A percentile compares a stretch with the other conserved stretches of the same genome.
These are phyloP conservation scores for Aureobasidium sp. DNA, from an alignment of 2,329 filamentous ascomycete species.

Conservation along the genomic window DNA sequence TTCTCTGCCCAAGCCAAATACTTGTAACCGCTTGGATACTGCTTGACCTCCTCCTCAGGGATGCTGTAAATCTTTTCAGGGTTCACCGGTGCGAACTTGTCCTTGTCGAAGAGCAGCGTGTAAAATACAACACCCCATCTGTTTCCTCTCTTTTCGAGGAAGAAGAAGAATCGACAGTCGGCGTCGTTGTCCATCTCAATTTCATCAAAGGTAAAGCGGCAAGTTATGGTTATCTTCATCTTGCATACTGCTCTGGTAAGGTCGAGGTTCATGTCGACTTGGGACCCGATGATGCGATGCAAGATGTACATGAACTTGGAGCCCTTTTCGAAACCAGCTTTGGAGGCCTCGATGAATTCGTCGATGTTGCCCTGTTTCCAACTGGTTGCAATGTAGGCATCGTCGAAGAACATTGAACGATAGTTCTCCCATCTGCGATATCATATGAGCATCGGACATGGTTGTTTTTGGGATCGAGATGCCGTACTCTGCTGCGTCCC, in stretches of 20 bases:
- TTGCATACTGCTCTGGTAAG: conserved; percentile 14
- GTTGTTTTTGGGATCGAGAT: background rate
- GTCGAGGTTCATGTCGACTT: conserved; percentile 13
- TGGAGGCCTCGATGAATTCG: conserved; percentile 13
- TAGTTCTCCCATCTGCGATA: conserved; percentile 2
- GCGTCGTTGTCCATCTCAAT: conserved; percentile 17
- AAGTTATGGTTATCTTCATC: conserved; percentile 17
- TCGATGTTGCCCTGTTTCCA: conserved; percentile 14
- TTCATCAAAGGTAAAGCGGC: conserved; percentile 16
- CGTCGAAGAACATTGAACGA: conserved; percentile 11
- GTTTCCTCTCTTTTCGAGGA: conserved; percentile 13
- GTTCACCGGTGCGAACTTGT: conserved; percentile 20
- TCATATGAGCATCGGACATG: background rate
- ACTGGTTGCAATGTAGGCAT: conserved; percentile 12
- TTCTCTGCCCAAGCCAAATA: conserved; percentile 15
- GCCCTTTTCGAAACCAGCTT: conserved; percentile 10
- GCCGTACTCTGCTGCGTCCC: conserved; percentile 9
- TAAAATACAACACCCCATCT: conserved; percentile 15
- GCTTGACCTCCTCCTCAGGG: conserved; percentile 13
- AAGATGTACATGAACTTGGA: conserved; percentile 14
- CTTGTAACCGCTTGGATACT: conserved; percentile 15
- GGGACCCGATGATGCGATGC: conserved; percentile 16
- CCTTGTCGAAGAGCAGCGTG: conserved; percentile 29
- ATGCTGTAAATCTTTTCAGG: conserved; percentile 13
- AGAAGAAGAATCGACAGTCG: conserved; percentile 15